Evolutionary conservation across 768 basidiomycete genomes (phyloP), one percentile per base, ranked within the genome.

Genomic region (Tricholoma sp.): DNA sequence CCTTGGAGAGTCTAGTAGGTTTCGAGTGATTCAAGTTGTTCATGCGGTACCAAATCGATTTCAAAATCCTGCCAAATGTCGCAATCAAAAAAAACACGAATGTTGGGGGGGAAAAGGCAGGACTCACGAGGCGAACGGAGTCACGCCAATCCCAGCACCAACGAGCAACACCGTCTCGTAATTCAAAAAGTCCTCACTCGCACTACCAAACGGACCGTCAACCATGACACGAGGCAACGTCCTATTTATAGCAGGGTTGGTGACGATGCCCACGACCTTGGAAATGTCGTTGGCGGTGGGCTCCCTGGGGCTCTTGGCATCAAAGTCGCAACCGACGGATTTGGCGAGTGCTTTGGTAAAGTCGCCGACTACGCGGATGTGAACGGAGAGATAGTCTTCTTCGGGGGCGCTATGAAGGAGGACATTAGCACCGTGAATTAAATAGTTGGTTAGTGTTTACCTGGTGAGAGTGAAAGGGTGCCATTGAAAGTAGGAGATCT

Each of bases 31-130:
- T 83, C 65, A 93, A 80, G 73, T 88, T 88, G 74, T 94, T 96
- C 89, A 95, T 89, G 57, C 93, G 88, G 75, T 97, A 98, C 94
- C 94, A 95, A 65, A 95, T 91, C 12, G 89, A 87, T 71, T 95
- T 92, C 55, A 92, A 73, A 63, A 91, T 92, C 52, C 88, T 89
- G 61, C 9, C 18, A n/a, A n/a, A n/a, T n/a, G n/a, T n/a, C n/a
- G n/a, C n/a, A n/a, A n/a, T n/a, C n/a, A n/a, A n/a, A n/a, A n/a
- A n/a, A n/a, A n/a, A n/a, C n/a, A n/a, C n/a, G n/a, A n/a, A n/a
- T n/a, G n/a, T n/a, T n/a, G n/a, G n/a, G n/a, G n/a, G n/a, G n/a
- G n/a, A n/a, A n/a, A n/a, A n/a, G n/a, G n/a, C n/a, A n/a, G n/a
- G 5, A 72, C 91, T 79, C 67, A 95, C 87, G 90, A 92, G 54